These are phyloP conservation scores for Phytophthora cactorum DNA, from an alignment of 352 stramenopile genomes.

Conservation along the genomic window DNA sequence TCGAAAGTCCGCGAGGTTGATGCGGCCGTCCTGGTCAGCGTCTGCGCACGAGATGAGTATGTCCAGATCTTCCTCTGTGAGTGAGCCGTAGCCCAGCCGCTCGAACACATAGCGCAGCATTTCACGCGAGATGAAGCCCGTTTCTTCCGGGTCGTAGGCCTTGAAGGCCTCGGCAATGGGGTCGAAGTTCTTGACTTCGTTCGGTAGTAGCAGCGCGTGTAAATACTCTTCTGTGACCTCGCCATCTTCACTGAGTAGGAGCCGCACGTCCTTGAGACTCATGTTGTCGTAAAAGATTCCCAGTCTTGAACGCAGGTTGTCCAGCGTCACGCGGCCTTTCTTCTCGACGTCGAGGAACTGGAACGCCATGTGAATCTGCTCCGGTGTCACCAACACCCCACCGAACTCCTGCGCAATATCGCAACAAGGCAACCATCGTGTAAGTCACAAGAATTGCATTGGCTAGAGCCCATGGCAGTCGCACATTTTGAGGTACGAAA, in stretches of 20 bases:
- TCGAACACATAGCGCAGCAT: slow-evolving; percentile 89
- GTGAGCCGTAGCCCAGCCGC: slow-evolving; percentile 72
- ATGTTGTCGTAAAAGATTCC: slow-evolving; percentile 91
- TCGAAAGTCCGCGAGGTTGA: slow-evolving; percentile 87
- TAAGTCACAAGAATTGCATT: not conserved
- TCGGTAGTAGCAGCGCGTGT: slow-evolving; percentile 79
- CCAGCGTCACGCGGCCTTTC: slow-evolving; percentile 80
- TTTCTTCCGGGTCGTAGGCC: slow-evolving; percentile 89
- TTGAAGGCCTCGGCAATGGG: slow-evolving; percentile 90
- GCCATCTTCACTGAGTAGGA: slow-evolving; percentile 88
- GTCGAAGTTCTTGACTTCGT: slow-evolving; percentile 92
- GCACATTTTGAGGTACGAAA: slow-evolving; percentile 31
- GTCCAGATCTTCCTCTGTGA: slow-evolving; percentile 85
- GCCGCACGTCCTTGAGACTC: slow-evolving; percentile 77
- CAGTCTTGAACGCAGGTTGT: slow-evolving; percentile 79
- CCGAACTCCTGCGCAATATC: slow-evolving; percentile 59
- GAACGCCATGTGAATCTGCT: slow-evolving; percentile 89
- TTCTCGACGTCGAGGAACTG: slow-evolving; percentile 91
- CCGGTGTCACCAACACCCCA: slow-evolving; percentile 81
- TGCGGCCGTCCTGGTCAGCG: slow-evolving; percentile 78
- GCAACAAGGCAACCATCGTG: not conserved
- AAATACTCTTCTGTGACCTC: slow-evolving; percentile 81
- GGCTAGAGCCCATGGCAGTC: not conserved
- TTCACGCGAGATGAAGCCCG: slow-evolving; percentile 79
- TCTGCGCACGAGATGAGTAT: slow-evolving; percentile 90